Base-by-base conservation (phyloP, 495 filamentous ascomycete species). In the Amphirosellinia nigrospora region DNA sequence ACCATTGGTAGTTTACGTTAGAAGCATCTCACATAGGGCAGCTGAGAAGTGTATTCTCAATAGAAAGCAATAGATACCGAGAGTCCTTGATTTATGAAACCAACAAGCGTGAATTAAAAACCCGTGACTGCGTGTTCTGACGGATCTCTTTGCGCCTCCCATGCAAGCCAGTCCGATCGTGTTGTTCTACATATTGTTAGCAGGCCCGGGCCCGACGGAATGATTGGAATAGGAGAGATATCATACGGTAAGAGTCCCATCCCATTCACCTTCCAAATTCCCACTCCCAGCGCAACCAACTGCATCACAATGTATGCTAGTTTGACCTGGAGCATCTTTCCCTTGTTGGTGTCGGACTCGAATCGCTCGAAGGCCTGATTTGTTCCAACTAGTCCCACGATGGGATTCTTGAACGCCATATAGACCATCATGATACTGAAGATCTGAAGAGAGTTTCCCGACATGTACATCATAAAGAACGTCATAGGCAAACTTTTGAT, bases 401-500 rank as follows among this genome's bases (percentile, higher is more conserved):
- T 88, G 16, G 96, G 96, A 71, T 91, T 95, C 85, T 97, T 98
- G 88, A 99, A 99, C 53, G 97, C 88, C 93, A 97, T 98, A 73
- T 92, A 94, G 9, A 98, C 94, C 96, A 98, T 98, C 94, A 98
- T 97, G 78, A 99, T 98, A 81, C 90, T 94, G 86, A 99, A 99
- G 71, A 99, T 98, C 82, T 99, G 96, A 32, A 99, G 89, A 67
- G 92, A 93, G 83, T 98, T 98, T 75, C 96, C 96, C 69, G 96
- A 97, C 96, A 99, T 98, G 87, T 99, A 99, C 94, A 98, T 98
- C 91, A 97, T 97, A 82, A 99, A 94, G 55, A 89, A 94, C 69
- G 96, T 98, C 96, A 99, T 98, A 62, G 96, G 96, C 53, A 99
- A 86, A 77, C 91, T 89, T 83, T 99, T 99, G 61, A 94, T 91